Conservation (phyloP, 2,329 filamentous ascomycete species). For the Nigrospora oryzae region DNA sequence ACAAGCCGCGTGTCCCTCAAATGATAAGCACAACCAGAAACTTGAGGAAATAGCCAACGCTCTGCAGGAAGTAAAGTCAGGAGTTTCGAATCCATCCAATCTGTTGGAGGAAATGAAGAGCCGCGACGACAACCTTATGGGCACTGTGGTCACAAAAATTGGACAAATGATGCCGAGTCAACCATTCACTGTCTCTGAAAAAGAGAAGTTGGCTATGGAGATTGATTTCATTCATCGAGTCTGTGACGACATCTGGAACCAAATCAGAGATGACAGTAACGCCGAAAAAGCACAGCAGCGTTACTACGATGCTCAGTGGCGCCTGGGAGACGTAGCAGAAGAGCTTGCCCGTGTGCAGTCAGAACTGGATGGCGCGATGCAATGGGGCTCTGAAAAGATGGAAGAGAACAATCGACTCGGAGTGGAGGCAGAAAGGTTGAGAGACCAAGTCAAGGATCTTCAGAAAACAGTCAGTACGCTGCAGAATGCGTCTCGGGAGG, state of each 20-base stretch:
- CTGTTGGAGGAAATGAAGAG: background rate
- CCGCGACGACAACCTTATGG: background rate
- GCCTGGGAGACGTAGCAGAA: background rate
- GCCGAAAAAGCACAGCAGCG: background rate
- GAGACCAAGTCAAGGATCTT: background rate
- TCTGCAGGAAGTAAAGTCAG: background rate
- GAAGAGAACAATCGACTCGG: background rate
- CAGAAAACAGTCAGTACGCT: background rate
- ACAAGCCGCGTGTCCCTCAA: background rate
- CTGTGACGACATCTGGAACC: constrained; percentile 1
- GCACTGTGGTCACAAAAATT: background rate
- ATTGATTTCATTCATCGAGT: background rate
- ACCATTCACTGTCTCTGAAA: background rate
- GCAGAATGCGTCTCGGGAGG: background rate
- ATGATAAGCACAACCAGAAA: background rate
- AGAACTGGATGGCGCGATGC: background rate
- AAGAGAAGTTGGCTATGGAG: background rate
- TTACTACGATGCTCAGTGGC: background rate
- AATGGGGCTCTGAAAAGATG: background rate
- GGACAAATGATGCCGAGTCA: background rate
- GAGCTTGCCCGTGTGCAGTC: background rate
- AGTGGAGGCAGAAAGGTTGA: background rate
- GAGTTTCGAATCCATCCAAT: background rate
- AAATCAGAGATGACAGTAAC: background rate
- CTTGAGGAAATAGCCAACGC: background rate